A percentile compares a stretch with the other conserved stretches of the same genome.
Evolutionary conservation across 495 filamentous ascomycete genomes (phyloP).

Genomic region (Penicillium soppii): DNA sequence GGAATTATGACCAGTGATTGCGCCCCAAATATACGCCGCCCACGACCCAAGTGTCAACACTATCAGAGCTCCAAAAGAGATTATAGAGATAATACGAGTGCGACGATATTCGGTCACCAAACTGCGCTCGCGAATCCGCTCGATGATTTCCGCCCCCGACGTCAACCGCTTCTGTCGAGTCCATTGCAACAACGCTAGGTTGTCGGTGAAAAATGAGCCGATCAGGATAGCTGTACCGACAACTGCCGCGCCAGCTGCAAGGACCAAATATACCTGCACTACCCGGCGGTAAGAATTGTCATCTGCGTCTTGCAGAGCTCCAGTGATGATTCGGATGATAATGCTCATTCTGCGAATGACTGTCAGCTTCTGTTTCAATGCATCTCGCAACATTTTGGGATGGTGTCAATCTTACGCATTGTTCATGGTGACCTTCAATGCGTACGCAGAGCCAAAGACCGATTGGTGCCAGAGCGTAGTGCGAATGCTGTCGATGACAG

Average conservation of each 20-base stretch:
- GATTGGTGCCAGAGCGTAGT: conserved; percentile 45
- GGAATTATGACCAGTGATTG: conserved; percentile 38
- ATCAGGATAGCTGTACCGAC: conserved; percentile 32
- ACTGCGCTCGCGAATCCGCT: conserved; percentile 24
- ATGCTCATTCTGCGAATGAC: conserved; percentile 38
- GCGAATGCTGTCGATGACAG: conserved; percentile 45
- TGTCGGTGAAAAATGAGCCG: conserved; percentile 18
- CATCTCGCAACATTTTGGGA: background rate
- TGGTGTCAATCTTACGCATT: conserved; percentile 28
- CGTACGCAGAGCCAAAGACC: conserved; percentile 44
- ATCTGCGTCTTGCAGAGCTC: conserved; percentile 44
- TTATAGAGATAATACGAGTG: conserved; percentile 25
- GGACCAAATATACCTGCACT: conserved; percentile 41
- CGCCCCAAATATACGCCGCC: conserved; percentile 48
- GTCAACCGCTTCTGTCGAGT: conserved; percentile 37
- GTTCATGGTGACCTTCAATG: conserved; percentile 47
- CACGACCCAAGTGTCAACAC: conserved; percentile 35
- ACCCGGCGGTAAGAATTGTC: conserved; percentile 38
- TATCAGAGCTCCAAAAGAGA: conserved; percentile 30
- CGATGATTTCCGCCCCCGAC: conserved; percentile 29
- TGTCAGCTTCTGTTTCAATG: background rate
- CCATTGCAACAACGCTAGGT: conserved; percentile 41
- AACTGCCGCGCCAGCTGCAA: conserved; percentile 27
- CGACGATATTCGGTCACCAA: conserved; percentile 18
- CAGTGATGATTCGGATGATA: conserved; percentile 43